Evolutionary conservation across 192 early-diverging fungal species (phyloP).

Genomic region (Tieghemiomyces parasiticus): DNA sequence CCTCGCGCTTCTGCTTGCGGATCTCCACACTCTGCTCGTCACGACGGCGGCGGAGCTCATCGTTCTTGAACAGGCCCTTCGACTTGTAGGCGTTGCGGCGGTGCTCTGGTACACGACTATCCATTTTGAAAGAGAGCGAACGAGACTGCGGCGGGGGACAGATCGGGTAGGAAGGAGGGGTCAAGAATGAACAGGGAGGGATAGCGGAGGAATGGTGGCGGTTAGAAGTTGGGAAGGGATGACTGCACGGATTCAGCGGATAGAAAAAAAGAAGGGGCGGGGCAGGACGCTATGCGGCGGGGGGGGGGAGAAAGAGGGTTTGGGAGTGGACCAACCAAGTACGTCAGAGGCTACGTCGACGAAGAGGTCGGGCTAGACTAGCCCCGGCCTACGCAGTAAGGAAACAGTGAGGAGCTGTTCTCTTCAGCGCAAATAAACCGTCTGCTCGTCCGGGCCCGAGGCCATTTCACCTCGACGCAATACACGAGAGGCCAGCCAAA

Average conservation of each 20-base stretch:
- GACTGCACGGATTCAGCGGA: neutral
- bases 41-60: slow-evolving; percentile 83
- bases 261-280: neutral
- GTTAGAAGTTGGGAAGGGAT: neutral
- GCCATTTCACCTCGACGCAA: too few relatives aligned
- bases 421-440: too few relatives aligned
- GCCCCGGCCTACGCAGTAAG: too few relatives aligned
- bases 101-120: slow-evolving; percentile 24
- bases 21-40: slow-evolving; percentile 89
- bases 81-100: slow-evolving; percentile 74
- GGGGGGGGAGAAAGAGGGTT: neutral
- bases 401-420: too few relatives aligned
- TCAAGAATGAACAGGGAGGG: neutral
- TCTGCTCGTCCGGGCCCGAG: too few relatives aligned
- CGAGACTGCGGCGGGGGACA: too few relatives aligned
- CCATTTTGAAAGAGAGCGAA: neutral
- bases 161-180: too few relatives aligned
- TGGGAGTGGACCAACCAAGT: neutral
- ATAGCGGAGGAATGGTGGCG: neutral
- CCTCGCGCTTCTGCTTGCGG: slow-evolving; percentile 90
- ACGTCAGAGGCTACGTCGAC: too few relatives aligned
- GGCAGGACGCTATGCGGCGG: neutral
- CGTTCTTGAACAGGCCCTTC: slow-evolving; percentile 68
- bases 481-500: too few relatives aligned
- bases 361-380: too few relatives aligned